phyloP scores from a whole-genome alignment of 2,329 filamentous ascomycete genomes.

The Colletotrichum somersetense region DNA sequence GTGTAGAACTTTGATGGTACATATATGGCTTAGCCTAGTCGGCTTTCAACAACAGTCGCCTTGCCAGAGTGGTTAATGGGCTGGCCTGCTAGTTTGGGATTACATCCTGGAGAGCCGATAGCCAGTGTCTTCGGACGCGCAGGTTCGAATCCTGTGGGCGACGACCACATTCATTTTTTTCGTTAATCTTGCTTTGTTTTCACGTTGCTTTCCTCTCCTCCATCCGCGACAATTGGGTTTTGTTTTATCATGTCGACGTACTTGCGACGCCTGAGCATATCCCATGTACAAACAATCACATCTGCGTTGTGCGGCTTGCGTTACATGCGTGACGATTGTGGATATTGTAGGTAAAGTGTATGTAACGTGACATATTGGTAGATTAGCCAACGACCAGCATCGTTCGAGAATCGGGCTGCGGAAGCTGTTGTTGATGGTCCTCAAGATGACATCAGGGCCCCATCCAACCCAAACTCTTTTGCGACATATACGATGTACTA shows the following conservation, averaged over 20 bases:
- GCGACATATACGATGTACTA: slow-evolving; percentile 41
- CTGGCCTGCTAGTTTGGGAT: slow-evolving; percentile 36
- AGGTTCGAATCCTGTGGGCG: slow-evolving; percentile 42
- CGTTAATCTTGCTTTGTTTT: too few relatives aligned
- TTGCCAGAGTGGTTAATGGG: slow-evolving; percentile 43
- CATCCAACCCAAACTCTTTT: slow-evolving; percentile 67
- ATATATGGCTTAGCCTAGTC: too few relatives aligned
- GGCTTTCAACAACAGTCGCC: background rate
- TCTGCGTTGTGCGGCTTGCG: slow-evolving; percentile 50
- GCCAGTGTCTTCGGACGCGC: slow-evolving; percentile 41
- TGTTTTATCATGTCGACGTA: too few relatives aligned
- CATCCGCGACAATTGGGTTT: too few relatives aligned
- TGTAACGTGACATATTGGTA: slow-evolving; percentile 69
- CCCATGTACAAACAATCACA: too few relatives aligned
- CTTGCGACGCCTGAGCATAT: too few relatives aligned
- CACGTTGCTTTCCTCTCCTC: too few relatives aligned
- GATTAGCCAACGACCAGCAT: slow-evolving; percentile 58
- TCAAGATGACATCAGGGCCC: slow-evolving; percentile 66
- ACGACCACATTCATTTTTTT: background rate
- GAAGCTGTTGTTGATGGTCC: slow-evolving; percentile 69
- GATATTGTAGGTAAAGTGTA: slow-evolving; percentile 60
- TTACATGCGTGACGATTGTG: slow-evolving; percentile 56
- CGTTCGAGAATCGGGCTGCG: slow-evolving; percentile 66
- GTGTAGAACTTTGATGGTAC: too few relatives aligned
- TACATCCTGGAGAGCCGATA: slow-evolving; percentile 18